A percentile compares a stretch with the other conserved stretches of the same genome.
phyloP scores from a whole-genome alignment of 2,329 filamentous ascomycete genomes.

The Lecanosticta acicola region DNA sequence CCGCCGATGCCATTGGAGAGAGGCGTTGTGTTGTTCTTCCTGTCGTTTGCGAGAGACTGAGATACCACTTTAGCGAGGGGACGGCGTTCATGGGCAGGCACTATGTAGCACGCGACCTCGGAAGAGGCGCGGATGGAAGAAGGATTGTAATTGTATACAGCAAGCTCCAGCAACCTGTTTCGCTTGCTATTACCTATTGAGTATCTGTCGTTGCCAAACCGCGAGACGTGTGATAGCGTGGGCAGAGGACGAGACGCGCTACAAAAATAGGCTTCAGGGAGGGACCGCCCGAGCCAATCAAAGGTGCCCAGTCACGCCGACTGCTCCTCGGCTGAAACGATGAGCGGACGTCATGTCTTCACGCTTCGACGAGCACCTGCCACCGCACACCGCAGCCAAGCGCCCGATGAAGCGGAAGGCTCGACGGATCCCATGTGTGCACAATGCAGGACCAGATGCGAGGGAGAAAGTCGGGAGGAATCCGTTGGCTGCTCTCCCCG shows the following conservation, averaged over 20 bases:
- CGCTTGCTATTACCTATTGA: not conserved
- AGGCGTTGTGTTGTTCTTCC: not conserved
- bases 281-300: not conserved
- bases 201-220: too few relatives aligned
- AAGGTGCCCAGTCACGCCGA: not conserved
- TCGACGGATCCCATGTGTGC: too few relatives aligned
- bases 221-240: too few relatives aligned
- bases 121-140: not conserved
- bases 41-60: not conserved
- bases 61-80: not conserved
- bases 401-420: too few relatives aligned
- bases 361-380: not conserved
- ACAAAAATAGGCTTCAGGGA: not conserved
- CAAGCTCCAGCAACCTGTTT: not conserved
- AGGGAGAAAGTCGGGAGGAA: too few relatives aligned
- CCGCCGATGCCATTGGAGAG: too few relatives aligned
- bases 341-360: not conserved
- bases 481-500: too few relatives aligned
- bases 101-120: not conserved
- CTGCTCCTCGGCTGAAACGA: not conserved
- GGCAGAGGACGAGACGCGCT: not conserved
- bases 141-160: not conserved
- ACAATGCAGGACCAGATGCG: too few relatives aligned
- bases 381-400: not conserved
- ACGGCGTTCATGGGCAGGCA: not conserved